Evolutionary conservation across 2,329 filamentous ascomycete species (phyloP), one percentile per base, ranked within the genome.

Genomic region (Graphium sp.): DNA sequence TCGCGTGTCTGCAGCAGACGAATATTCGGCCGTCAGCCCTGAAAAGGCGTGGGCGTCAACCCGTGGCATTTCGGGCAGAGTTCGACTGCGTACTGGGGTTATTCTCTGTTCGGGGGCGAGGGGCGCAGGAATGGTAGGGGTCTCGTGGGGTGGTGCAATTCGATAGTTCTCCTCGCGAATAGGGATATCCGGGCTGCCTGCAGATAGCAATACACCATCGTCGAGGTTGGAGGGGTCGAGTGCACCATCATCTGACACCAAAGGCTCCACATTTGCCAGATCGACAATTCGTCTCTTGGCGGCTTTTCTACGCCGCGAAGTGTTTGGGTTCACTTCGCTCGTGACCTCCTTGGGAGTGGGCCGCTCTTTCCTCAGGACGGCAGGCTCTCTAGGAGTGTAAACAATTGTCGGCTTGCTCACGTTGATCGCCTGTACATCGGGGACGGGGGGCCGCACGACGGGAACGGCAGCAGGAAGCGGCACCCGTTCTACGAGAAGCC

Each of bases 401-500:
- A 73, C 54, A 27, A 73, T 66, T 17, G 70, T 55, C 14, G 74
- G 66, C 41, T 79, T 83, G 53, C 71, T 74, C 11, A 81, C 67
- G 34, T 80, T 64, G 3, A 75, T 60, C 5, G 67, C 60, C 6
- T 64, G 59, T 7, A 74, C 54, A 39, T 81, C 74, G 10, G 71
- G 64, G 4, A 63, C 60, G 16, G 63, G 59, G 10, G 76, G 71
- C 47, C 77, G 82, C 33, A 92, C 67, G 11, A 92, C 74, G 0
- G 84, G 83, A 7, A 84, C 74, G 21, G 68, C 74, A 16, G 78
- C 67, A 12, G 75, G 71, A 40, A 91, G 74, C 2, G 80, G 76
- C 8, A 65, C 80, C 26, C 85, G 73, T 28, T 94, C 85, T 5
- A 85, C 67, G 24, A 98, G 62, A 38, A 80, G 76, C 42, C 83